Base-by-base conservation (phyloP, 2,329 filamentous ascomycete genomes). In the Penicillium frequentans region DNA sequence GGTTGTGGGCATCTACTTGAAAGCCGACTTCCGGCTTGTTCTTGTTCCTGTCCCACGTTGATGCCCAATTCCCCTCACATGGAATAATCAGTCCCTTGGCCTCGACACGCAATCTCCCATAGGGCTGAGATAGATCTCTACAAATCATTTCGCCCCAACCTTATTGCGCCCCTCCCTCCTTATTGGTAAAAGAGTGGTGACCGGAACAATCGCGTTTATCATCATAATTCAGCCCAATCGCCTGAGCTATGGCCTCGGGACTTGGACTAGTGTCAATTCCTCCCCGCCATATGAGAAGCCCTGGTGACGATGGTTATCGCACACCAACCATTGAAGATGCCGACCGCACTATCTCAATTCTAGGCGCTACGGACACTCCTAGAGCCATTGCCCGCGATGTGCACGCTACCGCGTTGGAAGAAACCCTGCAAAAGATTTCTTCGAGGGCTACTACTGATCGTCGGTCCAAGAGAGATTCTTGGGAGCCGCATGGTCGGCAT, bases 251-350 rank as follows among this genome's bases (percentile, higher is more conserved):
- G 63, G 51, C 55, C 19, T 56, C 60, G 26, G 60, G 66, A 43
- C 52, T 58, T 29, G 39, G 39, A 23, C 19, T 42, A 23, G 19
- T 14, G 10, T 5, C 39, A 19, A 47, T 54, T n/a, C 44, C 64
- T 46, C 71, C 73, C 39, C 62, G 75, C 45, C 70, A 77, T 52
- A 62, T 75, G 64, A 65, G 70, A 50, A 70, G 54, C 29, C 75
- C 73, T 2, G 76, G 75, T 21, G 71, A 77, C 27, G 76, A 79
- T 37, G 76, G 77, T 4, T 79, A 75, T 63, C 71, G 75, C 27
- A 79, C 77, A 0, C 77, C 77, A 9, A 77, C 74, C 3, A 74
- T 78, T 39, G 77, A 79, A 66, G 77, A 79, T 64, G 66, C 73
- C 7, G 70, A 76, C 55, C 66, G 60, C 37, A 60, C 56, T 21